phyloP scores from a whole-genome alignment of 805 yeast genomes.

The Sungouiozyma intestinalis region DNA sequence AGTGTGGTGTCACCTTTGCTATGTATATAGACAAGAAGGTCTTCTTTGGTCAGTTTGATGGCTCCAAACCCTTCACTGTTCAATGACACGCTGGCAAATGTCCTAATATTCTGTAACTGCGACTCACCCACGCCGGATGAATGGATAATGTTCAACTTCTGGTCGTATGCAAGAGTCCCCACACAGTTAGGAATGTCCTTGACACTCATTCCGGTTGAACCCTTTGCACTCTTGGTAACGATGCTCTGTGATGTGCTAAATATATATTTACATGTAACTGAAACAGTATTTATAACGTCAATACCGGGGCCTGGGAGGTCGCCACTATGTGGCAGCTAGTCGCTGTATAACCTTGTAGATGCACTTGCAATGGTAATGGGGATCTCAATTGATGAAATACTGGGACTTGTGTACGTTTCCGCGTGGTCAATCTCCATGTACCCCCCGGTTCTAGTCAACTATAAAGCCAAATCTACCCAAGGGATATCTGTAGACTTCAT shows the following conservation, averaged over 20 bases:
- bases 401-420: slow-evolving; percentile 31
- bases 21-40: slow-evolving; percentile 15
- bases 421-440: slow-evolving; percentile 42
- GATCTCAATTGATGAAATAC: slow-evolving; percentile 10
- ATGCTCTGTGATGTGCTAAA: not conserved
- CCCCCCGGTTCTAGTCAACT: slow-evolving; percentile 37
- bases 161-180: slow-evolving; percentile 26
- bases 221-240: not conserved
- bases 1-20: slow-evolving; percentile 20
- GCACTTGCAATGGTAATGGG: too few species aligned
- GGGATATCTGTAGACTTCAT: slow-evolving; percentile 42
- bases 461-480: slow-evolving; percentile 32
- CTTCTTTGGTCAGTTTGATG: slow-evolving; percentile 8
- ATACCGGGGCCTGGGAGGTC: not conserved
- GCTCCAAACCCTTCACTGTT: slow-evolving; percentile 22
- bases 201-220: not conserved
- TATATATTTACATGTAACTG: not conserved
- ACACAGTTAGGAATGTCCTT: slow-evolving; percentile 1
- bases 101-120: slow-evolving; percentile 17
- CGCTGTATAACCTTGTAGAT: slow-evolving; percentile 1
- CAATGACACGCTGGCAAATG: slow-evolving; percentile 15
- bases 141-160: slow-evolving; percentile 22
- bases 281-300: too few species aligned
- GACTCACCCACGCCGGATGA: slow-evolving; percentile 24
- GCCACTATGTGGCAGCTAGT: not conserved